phyloP scores from a whole-genome alignment of 2,329 filamentous ascomycete genomes.

The Pseudogymnoascus sp. region DNA sequence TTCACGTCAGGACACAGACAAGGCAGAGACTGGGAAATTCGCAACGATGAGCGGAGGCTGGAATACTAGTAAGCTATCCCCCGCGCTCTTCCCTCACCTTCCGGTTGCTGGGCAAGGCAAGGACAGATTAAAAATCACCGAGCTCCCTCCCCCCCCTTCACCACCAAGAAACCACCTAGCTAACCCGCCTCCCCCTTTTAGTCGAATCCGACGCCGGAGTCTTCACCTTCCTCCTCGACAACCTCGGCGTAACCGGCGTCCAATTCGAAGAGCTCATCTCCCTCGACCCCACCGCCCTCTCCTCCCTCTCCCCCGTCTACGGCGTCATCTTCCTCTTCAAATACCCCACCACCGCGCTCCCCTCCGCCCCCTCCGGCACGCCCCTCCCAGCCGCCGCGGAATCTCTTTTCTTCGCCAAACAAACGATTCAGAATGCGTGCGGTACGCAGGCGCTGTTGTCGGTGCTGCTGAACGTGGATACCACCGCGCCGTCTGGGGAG shows the following conservation, averaged over 20 bases:
- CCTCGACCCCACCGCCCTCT: slow-evolving; percentile 69
- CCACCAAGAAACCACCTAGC: slow-evolving; percentile 23
- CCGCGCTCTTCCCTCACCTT: slow-evolving; percentile 5
- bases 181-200: slow-evolving; percentile 3
- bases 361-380: slow-evolving; percentile 68
- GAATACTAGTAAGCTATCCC: slow-evolving; percentile 55
- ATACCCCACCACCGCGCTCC: slow-evolving; percentile 66
- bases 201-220: slow-evolving; percentile 55
- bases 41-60: slow-evolving; percentile 69
- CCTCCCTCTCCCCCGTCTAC: slow-evolving; percentile 70
- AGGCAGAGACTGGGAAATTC: neutral
- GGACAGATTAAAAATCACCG: slow-evolving; percentile 26
- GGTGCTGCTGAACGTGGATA: slow-evolving; percentile 77
- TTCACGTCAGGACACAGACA: neutral
- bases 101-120: neutral
- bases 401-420: slow-evolving; percentile 84
- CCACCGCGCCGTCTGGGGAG: slow-evolving; percentile 20
- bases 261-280: slow-evolving; percentile 96
- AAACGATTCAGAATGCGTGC: slow-evolving; percentile 98
- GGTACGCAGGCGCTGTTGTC: slow-evolving; percentile 92
- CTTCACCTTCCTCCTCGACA: slow-evolving; percentile 92
- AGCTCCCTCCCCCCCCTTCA: slow-evolving; percentile 22
- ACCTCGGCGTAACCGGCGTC: slow-evolving; percentile 83
- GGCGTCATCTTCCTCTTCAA: slow-evolving; percentile 99
- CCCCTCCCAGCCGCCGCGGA: slow-evolving; percentile 72